Evolutionary conservation across 345 rosid genomes (phyloP), one percentile per base, ranked within the genome.

Genomic region (Psidium friedrichsthalianum): DNA sequence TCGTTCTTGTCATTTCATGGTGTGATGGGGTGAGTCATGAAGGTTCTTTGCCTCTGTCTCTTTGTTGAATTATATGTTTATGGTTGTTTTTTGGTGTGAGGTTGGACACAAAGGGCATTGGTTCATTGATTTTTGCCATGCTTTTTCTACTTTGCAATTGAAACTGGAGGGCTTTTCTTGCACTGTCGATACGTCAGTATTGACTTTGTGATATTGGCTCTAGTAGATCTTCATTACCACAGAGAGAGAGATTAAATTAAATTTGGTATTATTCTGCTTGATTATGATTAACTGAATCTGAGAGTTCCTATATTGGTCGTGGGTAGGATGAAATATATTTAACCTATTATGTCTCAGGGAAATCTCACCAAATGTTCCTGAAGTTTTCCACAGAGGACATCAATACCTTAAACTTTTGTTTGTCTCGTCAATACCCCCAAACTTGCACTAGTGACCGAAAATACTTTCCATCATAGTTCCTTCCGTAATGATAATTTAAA

Each of bases 1-100:
- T 89, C 91, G 82, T 90, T 91, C 53, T 88, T 95, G 93, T 89
- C 91, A 52, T 90, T 91, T 87, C 94, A 95, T 92, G 90, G 82
- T 83, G 90, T 94, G 78, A 22, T 51, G 52, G 94, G 92, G 99
- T 96, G 90, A 91, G 92, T 20, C 25, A 20, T 57, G 61, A 42
- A 36, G 22, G 56, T 85, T 53, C 61, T 29, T 36, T 32, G 27
- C 54, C 55, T 24, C 16, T 27, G 15, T 59, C 76, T 27, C 42
- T 27, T 21, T 74, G 14, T 18, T 20, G 47, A 69, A 36, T 69
- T 18, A 69, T 44, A 27, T 6, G 18, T 27, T 85, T 29, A 29
- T 82, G 57, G 59, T 69, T 69, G 80, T 18, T 69, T 69, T 18
- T 2, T 4, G 80, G 47, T 69, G 47, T 29, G 76, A 64, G 42